Evolutionary conservation across 1,284 basidiomycete species (phyloP), one percentile per base, ranked within the genome.

Genomic region (Leccinum pallidistipes): DNA sequence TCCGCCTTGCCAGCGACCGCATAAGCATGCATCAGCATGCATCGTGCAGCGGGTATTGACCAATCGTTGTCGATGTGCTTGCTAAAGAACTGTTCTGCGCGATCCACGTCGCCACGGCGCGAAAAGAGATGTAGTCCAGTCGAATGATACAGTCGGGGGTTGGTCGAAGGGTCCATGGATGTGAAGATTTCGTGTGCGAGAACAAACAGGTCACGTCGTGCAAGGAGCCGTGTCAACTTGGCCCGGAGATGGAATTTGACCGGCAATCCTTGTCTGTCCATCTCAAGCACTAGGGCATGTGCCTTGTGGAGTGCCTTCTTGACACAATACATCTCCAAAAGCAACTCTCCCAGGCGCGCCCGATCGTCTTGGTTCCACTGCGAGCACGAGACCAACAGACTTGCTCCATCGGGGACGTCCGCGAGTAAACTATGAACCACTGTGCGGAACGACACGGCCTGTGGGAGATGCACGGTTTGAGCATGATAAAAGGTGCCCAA

Each of bases 1-100:
- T 76, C 69, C 2, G 72, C 70, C 38, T 79, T 73, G 16, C 83
- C 83, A 11, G 75, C 68, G 47, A 78, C 72, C 4, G 86, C 86
- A 68, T 85, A 80, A 0, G 81, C 79, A 60, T 85, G 83, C 70
- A 92, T 76, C 31, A 86, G 69, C 69, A 81, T 77, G 24, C 76
- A 77, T 50, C 76, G 76, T 56, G 81, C 79, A 18, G 69, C 62
- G 3, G 67, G 53, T 2, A 68, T 62, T 31, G 74, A 72, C 64
- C 70, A 69, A 3, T 72, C 66, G 27, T 68, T 68, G 14, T 74
- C 68, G 9, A 66, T 60, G 43, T 87, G 72, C 6, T 66, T 66
- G 43, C 74, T 64, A 65, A 80, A 87, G 65, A 77, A 80, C 27
- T 75, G 66, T 58, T 85, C 74, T 0, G 84, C 80, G 11, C 74